A percentile compares a stretch with the other conserved stretches of the same genome.
phyloP scores from a whole-genome alignment of 2,329 filamentous ascomycete species.

The Domatiomyces globalis region DNA sequence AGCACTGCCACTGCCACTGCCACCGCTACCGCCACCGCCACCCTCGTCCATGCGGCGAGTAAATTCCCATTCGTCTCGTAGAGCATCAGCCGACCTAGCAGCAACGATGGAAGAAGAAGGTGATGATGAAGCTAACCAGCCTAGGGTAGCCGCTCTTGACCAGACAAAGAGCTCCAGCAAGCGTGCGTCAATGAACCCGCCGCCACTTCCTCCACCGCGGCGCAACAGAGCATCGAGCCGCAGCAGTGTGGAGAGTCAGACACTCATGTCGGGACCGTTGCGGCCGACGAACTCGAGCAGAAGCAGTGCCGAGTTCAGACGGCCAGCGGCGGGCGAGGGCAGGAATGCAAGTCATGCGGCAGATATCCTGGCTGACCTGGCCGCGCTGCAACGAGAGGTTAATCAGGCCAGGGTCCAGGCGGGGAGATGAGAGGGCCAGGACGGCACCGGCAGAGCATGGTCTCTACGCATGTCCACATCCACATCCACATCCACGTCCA shows the following conservation, averaged over 20 bases:
- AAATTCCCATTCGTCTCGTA: conserved; percentile 10
- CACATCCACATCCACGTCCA: background rate
- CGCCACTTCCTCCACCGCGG: conserved; percentile 35
- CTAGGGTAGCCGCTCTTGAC: background rate
- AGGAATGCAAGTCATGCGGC: conserved; percentile 20
- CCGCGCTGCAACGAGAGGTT: conserved; percentile 59
- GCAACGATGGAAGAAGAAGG: conserved; percentile 1
- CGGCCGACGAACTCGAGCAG: conserved; percentile 1
- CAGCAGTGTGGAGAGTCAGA: conserved; percentile 23
- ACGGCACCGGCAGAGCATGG: too few relatives aligned
- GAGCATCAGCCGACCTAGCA: conserved; percentile 11
- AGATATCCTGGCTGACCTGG: conserved; percentile 59
- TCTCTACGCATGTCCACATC: background rate
- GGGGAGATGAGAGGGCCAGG: conserved; percentile 1
- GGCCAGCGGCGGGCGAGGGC: conserved; percentile 17
- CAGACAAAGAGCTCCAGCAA: conserved; percentile 10
- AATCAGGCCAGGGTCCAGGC: conserved; percentile 44
- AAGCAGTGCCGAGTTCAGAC: conserved; percentile 1
- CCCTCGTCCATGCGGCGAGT: conserved; percentile 44
- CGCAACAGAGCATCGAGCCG: conserved; percentile 30
- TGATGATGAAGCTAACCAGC: background rate
- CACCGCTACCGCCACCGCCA: conserved; percentile 32
- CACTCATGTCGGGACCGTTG: conserved; percentile 10
- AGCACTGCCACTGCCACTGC: conserved; percentile 26
- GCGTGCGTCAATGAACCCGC: conserved; percentile 24